A percentile compares a stretch with the other conserved stretches of the same genome.
phyloP scores from a whole-genome alignment of 2,329 filamentous ascomycete genomes.

The Epicoccum nigrum region DNA sequence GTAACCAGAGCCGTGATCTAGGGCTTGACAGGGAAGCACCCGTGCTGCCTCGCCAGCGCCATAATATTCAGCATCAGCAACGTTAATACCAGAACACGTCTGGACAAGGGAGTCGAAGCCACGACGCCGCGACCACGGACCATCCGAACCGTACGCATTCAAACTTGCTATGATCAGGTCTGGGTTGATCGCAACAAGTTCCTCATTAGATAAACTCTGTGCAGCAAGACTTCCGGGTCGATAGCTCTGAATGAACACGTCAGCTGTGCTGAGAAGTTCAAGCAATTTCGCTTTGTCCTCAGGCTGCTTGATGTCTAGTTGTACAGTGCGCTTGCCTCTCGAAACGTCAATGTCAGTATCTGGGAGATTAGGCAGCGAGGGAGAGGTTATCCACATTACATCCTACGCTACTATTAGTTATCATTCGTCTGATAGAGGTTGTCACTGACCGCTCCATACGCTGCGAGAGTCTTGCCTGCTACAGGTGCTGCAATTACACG shows the following conservation, averaged over 20 bases:
- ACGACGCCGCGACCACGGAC: conserved; percentile 55
- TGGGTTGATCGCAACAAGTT: conserved; percentile 50
- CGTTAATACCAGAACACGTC: conserved; percentile 62
- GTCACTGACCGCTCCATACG: conserved; percentile 47
- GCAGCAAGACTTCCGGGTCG: conserved; percentile 56
- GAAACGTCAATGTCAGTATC: conserved; percentile 52
- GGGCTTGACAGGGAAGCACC: conserved; percentile 59
- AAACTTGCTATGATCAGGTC: conserved; percentile 59
- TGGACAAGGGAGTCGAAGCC: conserved; percentile 65
- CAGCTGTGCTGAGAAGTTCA: conserved; percentile 55
- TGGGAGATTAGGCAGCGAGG: conserved; percentile 51
- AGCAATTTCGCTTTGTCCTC: conserved; percentile 50
- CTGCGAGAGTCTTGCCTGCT: conserved; percentile 51
- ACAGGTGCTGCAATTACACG: conserved; percentile 55
- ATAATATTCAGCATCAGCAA: conserved; percentile 59
- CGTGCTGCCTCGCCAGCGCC: conserved; percentile 50
- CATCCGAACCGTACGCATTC: conserved; percentile 59
- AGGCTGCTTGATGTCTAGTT: conserved; percentile 55
- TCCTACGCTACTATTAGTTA: conserved; percentile 27
- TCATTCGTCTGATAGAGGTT: fast-evolving
- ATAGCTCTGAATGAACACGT: conserved; percentile 62
- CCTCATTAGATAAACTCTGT: conserved; percentile 50
- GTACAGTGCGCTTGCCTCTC: conserved; percentile 56
- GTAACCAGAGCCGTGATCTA: conserved; percentile 64
- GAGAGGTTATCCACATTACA: conserved; percentile 55